A percentile compares a stretch with the other conserved stretches of the same genome.
phyloP scores from a whole-genome alignment of 805 yeast genomes.

The Sugiyamaella marilandica region DNA sequence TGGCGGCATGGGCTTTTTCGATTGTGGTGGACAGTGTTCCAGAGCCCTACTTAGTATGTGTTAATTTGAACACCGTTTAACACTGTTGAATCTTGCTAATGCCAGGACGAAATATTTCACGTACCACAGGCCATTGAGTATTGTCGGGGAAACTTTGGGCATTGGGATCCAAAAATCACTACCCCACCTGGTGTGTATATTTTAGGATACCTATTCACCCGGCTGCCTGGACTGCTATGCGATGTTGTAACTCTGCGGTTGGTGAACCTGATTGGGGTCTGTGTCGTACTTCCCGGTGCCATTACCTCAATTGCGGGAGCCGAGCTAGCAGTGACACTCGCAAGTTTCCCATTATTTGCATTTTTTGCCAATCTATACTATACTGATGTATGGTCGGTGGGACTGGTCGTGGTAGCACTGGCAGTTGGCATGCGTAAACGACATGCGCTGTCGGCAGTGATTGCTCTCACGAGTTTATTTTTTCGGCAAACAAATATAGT shows the following conservation, averaged over 20 bases:
- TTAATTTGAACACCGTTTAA: too few relatives aligned
- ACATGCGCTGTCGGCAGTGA: constrained; percentile 41
- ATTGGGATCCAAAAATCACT: constrained; percentile 87
- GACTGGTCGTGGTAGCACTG: constrained; percentile 53
- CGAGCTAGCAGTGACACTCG: constrained; percentile 10
- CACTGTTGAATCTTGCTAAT: neutral
- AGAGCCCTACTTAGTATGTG: constrained; percentile 24
- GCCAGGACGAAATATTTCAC: constrained; percentile 79
- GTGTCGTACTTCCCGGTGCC: constrained; percentile 37
- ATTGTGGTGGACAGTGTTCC: constrained; percentile 14
- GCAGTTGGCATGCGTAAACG: constrained; percentile 27
- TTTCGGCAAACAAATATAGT: constrained; percentile 90
- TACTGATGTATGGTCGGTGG: constrained; percentile 91
- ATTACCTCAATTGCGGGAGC: constrained; percentile 23
- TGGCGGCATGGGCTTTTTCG: constrained; percentile 13
- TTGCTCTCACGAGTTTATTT: constrained; percentile 59
- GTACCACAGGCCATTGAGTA: constrained; percentile 70
- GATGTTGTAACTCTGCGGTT: constrained; percentile 42
- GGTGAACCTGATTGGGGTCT: constrained; percentile 48
- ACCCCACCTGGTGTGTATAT: constrained; percentile 92
- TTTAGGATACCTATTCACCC: constrained; percentile 35
- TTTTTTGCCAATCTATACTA: constrained; percentile 76
- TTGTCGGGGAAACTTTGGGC: constrained; percentile 52
- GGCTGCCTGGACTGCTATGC: constrained; percentile 24
- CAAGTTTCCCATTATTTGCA: constrained; percentile 64